These are phyloP conservation scores for Lycium ferocissimum DNA, from an alignment of 257 asterid species.

Conservation along the genomic window DNA sequence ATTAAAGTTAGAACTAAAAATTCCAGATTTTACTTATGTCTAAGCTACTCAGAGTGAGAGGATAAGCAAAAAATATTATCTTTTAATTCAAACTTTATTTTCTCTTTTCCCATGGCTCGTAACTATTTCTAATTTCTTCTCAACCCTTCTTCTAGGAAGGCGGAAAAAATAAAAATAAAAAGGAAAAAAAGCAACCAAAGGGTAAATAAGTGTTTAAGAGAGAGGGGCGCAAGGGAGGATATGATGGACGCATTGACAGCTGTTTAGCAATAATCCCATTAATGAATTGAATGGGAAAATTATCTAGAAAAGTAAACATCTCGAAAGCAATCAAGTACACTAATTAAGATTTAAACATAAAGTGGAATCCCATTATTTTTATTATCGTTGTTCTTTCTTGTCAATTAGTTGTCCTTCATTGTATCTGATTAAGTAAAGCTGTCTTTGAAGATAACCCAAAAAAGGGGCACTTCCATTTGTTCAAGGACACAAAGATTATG, in stretches of 20 bases:
- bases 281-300: not conserved
- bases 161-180: not conserved
- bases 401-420: constrained; percentile 57
- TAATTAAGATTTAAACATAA: constrained; percentile 38
- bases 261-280: constrained; percentile 21
- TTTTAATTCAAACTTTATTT: not conserved
- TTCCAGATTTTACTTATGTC: not conserved
- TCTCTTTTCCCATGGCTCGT: not conserved
- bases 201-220: not conserved
- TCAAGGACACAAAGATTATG: constrained; percentile 69
- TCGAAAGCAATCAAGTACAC: constrained; percentile 38
- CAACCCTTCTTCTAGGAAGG: not conserved
- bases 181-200: not conserved
- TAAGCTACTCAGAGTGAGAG: not conserved
- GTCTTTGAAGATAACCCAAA: constrained; percentile 45
- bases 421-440: constrained; percentile 45
- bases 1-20: too few species aligned
- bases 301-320: constrained; percentile 8
- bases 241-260: not conserved
- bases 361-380: constrained; percentile 44
- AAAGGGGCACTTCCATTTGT: constrained; percentile 46
- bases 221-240: not conserved
- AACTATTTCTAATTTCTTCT: not conserved
- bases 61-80: not conserved
- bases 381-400: constrained; percentile 56